A percentile compares a stretch with the other conserved stretches of the same genome.
These are phyloP conservation scores for Phytophthora aleatoria DNA, from an alignment of 352 stramenopile species.

Conservation along the genomic window DNA sequence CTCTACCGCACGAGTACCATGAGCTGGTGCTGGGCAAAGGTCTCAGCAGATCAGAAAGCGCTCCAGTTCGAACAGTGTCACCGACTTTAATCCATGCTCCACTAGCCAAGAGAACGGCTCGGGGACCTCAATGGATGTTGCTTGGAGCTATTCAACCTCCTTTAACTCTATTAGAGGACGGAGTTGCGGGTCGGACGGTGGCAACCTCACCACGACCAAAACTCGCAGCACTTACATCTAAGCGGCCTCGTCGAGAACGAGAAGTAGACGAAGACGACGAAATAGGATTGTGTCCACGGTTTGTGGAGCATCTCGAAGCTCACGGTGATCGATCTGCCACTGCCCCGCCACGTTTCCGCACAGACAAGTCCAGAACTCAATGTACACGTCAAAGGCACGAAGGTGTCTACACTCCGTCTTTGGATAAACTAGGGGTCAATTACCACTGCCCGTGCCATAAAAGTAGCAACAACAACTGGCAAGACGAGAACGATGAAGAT, in stretches of 20 bases:
- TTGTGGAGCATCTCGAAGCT: conserved; percentile 23
- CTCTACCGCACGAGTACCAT: conserved; percentile 33
- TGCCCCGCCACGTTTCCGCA: conserved; percentile 20
- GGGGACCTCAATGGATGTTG: conserved; percentile 17
- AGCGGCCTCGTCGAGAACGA: conserved; percentile 14
- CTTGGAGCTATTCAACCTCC: conserved; percentile 9
- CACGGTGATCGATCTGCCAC: conserved; percentile 19
- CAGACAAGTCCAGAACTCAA: conserved; percentile 11
- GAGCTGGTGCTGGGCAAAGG: conserved; percentile 26
- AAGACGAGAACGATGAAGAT: conserved; percentile 16
- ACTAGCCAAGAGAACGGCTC: neutral
- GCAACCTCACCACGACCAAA: conserved; percentile 17
- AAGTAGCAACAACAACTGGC: conserved; percentile 21
- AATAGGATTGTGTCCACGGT: conserved; percentile 20
- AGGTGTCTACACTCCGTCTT: neutral
- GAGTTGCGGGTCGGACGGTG: conserved; percentile 28
- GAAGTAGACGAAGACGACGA: conserved; percentile 13
- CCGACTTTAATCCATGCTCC: neutral
- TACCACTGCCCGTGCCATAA: conserved; percentile 1
- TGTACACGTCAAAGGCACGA: conserved; percentile 4
- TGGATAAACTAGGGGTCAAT: neutral
- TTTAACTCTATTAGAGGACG: conserved; percentile 20
- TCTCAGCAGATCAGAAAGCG: conserved; percentile 18
- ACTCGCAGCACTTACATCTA: conserved; percentile 12
- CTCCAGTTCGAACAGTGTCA: conserved; percentile 4